Evolutionary conservation across 345 rosid species (phyloP).

Genomic region (Salix caprea): DNA sequence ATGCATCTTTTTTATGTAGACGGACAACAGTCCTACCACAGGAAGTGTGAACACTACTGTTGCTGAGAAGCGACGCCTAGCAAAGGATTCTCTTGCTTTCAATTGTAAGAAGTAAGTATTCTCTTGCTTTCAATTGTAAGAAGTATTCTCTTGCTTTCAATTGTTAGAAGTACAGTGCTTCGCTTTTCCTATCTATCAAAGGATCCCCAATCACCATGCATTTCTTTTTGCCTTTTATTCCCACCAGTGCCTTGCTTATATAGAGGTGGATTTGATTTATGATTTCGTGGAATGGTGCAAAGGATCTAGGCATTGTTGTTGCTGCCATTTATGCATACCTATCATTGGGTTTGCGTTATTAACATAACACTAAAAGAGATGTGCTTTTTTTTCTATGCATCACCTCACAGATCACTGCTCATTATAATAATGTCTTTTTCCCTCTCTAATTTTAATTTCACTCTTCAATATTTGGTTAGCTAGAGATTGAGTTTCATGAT

Average conservation of each 20-base stretch:
- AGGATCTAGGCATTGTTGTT: not conserved
- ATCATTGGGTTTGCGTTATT: not conserved
- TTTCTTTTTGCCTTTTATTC: not conserved
- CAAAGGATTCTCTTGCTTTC: conserved; percentile 85
- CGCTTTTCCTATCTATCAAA: not conserved
- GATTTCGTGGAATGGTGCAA: not conserved
- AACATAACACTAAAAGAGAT: too few species aligned
- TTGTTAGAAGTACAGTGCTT: conserved; percentile 15
- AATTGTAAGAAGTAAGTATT: conserved; percentile 93
- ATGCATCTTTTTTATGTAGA: conserved; percentile 39
- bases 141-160: conserved; percentile 59
- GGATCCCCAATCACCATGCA: not conserved
- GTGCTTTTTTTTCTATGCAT: too few species aligned
- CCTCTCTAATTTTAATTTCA: too few species aligned
- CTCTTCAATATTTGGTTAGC: too few species aligned
- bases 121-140: conserved; percentile 41
- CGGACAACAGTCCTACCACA: conserved; percentile 95
- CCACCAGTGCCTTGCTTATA: not conserved
- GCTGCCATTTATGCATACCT: not conserved
- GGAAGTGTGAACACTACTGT: conserved; percentile 83
- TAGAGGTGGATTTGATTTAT: not conserved
- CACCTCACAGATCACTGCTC: too few species aligned
- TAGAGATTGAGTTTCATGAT: too few species aligned
- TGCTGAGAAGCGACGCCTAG: conserved; percentile 81
- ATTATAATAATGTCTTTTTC: too few species aligned